Conservation (phyloP, 179 eudicot species). For the Silene coronaria region DNA sequence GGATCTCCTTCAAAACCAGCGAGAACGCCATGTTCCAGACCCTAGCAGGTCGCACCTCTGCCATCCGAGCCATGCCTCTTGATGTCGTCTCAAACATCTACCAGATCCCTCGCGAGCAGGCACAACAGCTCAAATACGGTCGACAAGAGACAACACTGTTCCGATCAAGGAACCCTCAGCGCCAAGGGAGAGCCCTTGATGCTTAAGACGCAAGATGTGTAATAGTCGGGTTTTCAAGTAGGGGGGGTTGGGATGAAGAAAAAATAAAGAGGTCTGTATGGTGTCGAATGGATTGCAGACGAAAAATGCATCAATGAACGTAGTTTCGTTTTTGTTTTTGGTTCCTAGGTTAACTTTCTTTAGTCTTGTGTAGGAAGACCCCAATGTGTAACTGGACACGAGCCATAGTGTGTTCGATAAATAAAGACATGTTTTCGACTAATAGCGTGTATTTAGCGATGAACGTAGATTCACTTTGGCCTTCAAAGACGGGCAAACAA, state of each 20-base stretch:
- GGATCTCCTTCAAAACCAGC: conserved; percentile 60
- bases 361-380: neutral
- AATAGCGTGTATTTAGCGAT: neutral
- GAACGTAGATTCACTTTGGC: too few species aligned
- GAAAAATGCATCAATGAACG: neutral
- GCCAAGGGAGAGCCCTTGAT: conserved; percentile 26
- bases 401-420: neutral
- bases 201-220: conserved; percentile 22
- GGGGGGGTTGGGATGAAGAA: neutral
- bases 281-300: neutral
- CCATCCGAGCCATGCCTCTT: conserved; percentile 51
- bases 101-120: conserved; percentile 48
- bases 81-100: conserved; percentile 50
- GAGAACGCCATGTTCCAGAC: conserved; percentile 48
- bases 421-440: neutral
- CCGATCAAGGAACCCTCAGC: conserved; percentile 24
- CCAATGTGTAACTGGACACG: neutral
- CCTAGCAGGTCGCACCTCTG: conserved; percentile 60
- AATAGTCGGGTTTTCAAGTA: neutral
- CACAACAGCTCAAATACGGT: conserved; percentile 42
- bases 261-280: neutral
- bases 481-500: too few species aligned
- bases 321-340: neutral
- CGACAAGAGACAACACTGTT: conserved; percentile 46
- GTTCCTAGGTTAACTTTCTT: conserved; percentile 1